These are phyloP conservation scores for Neurospora terricola DNA, from an alignment of 495 filamentous ascomycete species.

Conservation along the genomic window DNA sequence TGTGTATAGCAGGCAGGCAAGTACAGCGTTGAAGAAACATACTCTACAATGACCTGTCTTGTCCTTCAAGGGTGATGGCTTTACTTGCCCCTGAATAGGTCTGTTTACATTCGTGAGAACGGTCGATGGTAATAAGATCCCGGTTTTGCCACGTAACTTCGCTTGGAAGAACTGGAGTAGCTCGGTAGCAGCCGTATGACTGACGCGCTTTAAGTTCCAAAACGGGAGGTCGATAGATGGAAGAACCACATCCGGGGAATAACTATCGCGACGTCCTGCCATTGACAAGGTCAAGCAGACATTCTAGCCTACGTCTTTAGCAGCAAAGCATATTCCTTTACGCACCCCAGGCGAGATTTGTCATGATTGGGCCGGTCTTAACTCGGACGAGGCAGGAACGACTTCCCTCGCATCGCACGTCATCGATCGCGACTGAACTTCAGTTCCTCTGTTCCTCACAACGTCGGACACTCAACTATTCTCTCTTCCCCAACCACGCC, in stretches of 20 bases:
- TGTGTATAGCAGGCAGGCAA: not conserved
- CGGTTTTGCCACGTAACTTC: not conserved
- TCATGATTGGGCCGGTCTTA: not conserved
- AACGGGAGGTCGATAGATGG: not conserved
- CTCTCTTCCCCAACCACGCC: not conserved
- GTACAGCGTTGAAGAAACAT: not conserved
- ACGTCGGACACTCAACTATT: not conserved
- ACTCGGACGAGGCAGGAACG: not conserved
- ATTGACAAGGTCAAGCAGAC: not conserved
- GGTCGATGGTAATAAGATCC: not conserved
- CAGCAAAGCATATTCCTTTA: not conserved
- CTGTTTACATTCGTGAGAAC: not conserved
- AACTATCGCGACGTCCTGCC: no score
- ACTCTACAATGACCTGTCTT: not conserved
- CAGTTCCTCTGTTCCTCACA: not conserved
- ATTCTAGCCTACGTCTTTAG: not conserved
- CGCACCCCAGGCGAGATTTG: not conserved
- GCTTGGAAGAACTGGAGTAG: not conserved
- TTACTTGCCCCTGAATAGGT: not conserved
- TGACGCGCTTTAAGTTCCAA: not conserved
- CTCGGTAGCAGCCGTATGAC: not conserved
- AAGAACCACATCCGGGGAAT: no score
- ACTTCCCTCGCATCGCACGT: not conserved
- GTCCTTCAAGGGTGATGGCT: not conserved
- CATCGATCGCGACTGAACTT: not conserved